A percentile compares a stretch with the other conserved stretches of the same genome.
phyloP scores from a whole-genome alignment of 2,329 filamentous ascomycete species.

The Aciculosporium take region DNA sequence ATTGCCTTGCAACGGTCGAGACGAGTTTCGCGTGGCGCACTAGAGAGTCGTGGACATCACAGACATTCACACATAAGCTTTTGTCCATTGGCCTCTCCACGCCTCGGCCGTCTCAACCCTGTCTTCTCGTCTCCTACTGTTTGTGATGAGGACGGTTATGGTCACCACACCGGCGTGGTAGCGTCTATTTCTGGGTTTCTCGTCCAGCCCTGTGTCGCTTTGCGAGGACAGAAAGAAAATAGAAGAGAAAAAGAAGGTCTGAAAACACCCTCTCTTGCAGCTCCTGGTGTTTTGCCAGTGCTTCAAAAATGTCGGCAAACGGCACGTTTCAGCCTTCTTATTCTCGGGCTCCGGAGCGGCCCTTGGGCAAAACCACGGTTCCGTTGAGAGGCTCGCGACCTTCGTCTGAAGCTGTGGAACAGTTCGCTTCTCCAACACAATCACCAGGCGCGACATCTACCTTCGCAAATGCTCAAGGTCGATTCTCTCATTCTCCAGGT shows the following conservation, averaged over 20 bases:
- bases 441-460: conserved; percentile 1
- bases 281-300: not conserved
- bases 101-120: not conserved
- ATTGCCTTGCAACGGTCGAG: not conserved
- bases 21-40: not conserved
- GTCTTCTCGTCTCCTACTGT: conserved; percentile 2
- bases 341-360: conserved; percentile 1
- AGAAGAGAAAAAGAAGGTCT: not conserved
- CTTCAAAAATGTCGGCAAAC: conserved; percentile 7
- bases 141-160: conserved; percentile 5
- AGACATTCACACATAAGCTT: not conserved
- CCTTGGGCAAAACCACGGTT: conserved; percentile 7
- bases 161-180: conserved; percentile 2
- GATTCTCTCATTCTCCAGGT: conserved; percentile 14
- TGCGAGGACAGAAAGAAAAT: not conserved
- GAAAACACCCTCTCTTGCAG: not conserved
- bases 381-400: conserved; percentile 5
- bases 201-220: not conserved
- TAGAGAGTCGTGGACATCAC: not conserved
- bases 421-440: not conserved
- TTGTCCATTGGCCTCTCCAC: not conserved
- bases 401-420: not conserved
- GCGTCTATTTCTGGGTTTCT: conserved; percentile 1
- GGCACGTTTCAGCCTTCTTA: conserved; percentile 5
- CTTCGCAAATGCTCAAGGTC: conserved; percentile 12